Evolutionary conservation across 2,329 filamentous ascomycete species (phyloP), one percentile per base, ranked within the genome.

Genomic region (Fusarium compactum): DNA sequence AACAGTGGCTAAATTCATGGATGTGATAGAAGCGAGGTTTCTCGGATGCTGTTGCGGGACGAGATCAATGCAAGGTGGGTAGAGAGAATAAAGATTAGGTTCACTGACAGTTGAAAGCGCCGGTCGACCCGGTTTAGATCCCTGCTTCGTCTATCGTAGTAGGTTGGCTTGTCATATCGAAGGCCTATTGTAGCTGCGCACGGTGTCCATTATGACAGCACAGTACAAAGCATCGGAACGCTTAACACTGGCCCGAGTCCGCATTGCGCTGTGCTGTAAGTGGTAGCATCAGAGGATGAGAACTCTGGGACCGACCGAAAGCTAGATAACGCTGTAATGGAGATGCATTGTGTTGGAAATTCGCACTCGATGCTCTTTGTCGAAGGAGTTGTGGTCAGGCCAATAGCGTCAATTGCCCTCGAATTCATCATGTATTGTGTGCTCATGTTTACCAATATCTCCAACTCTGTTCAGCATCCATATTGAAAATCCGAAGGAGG

Each of bases 401-500:
- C 59, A 66, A 71, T 69, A 71, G 69, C 38, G 43, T 44, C 32
- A 54, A 44, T 20, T 66, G 50, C 69, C 69, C 68, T 71, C 45
- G 48, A 58, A 34, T 54, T 56, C 34, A 12, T 69, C 50, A 71
- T 71, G 40, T 65, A 61, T 46, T 41, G 14, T 62, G 60, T 69
- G 18, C 27, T 65, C 56, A 65, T 69, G 65, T 58, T 61, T 58
- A 29, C 40, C 64, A 71, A 71, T 69, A 59, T 62, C 55, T 57
- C 40, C 59, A 47, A 64, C 20, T 63, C 32, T 53, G 56, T 58
- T 44, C 43, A 30, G 34, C 40, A 8, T 25, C 22, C 24, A 27
- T 40, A 43, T 32, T 41, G 45, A 53, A 30, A 32, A 24, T 54
- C 46, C 20, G 30, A 45, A 58, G 24, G 63, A 71, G 46, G 63